Evolutionary conservation across 495 filamentous ascomycete genomes (phyloP).

Genomic region (Penicillium maclennaniae): DNA sequence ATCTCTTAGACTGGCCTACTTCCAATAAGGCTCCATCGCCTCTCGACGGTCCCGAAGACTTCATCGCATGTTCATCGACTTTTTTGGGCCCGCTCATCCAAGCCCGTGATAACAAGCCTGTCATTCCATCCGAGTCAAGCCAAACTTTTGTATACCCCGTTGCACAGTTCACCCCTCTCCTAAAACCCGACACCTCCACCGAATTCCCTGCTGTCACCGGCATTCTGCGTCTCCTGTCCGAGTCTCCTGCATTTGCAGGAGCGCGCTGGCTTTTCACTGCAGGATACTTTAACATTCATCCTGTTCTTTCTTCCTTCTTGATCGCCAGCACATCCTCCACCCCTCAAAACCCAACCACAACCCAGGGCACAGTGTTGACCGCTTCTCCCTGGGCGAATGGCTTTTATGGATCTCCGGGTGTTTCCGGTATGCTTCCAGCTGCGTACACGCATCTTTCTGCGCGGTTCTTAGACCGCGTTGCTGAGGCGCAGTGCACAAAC

Average conservation of each 20-base stretch:
- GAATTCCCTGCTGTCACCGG: constrained; percentile 77
- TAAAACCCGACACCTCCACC: constrained; percentile 76
- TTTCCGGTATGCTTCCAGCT: constrained; percentile 83
- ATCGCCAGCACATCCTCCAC: constrained; percentile 54
- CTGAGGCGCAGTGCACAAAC: constrained; percentile 53
- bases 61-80: constrained; percentile 62
- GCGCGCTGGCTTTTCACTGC: constrained; percentile 93
- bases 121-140: constrained; percentile 26
- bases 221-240: constrained; percentile 63
- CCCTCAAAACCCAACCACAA: constrained; percentile 27
- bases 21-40: constrained; percentile 71
- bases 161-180: constrained; percentile 77
- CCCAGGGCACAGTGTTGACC: constrained; percentile 79
- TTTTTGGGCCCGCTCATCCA: constrained; percentile 64
- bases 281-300: constrained; percentile 95
- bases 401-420: constrained; percentile 84
- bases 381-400: constrained; percentile 95
- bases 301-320: constrained; percentile 71
- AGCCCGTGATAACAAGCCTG: constrained; percentile 34
- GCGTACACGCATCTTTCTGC: constrained; percentile 87
- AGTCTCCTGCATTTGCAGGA: constrained; percentile 51
- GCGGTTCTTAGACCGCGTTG: constrained; percentile 71
- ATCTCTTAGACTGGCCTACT: constrained; percentile 72
- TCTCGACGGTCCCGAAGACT: constrained; percentile 61
- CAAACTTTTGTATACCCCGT: constrained; percentile 80